These are phyloP conservation scores for Allium sativum DNA, from an alignment of 106 monocot genomes.

Conservation along the genomic window DNA sequence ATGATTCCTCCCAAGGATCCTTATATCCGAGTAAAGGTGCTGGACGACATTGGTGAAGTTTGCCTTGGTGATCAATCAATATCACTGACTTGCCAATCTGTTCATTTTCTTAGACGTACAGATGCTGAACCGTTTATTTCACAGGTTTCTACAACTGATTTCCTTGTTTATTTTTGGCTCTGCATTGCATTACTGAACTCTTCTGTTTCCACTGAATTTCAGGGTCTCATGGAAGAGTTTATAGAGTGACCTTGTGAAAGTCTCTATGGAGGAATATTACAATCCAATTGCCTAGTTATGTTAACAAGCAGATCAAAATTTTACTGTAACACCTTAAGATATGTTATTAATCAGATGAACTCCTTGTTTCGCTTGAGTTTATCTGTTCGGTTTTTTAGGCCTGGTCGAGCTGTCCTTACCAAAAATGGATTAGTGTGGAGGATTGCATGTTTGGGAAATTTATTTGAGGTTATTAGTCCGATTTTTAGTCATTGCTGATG, in stretches of 20 bases:
- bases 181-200: background rate
- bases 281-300: too few relatives aligned
- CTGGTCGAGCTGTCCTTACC: too few relatives aligned
- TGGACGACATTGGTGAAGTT: conserved; percentile 78
- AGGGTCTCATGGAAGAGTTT: conserved; percentile 80
- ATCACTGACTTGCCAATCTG: conserved; percentile 57
- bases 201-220: background rate
- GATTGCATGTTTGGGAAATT: too few relatives aligned
- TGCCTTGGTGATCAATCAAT: conserved; percentile 59
- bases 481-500: too few relatives aligned
- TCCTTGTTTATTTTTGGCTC: background rate
- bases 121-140: conserved; percentile 85
- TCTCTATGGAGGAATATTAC: too few relatives aligned
- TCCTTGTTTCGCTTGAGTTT: too few relatives aligned
- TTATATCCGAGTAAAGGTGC: conserved; percentile 77
- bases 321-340: too few relatives aligned
- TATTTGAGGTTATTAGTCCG: too few relatives aligned
- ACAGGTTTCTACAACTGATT: conserved; percentile 38
- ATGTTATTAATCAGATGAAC: too few relatives aligned
- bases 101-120: conserved; percentile 77
- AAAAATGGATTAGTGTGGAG: too few relatives aligned
- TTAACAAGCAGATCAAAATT: too few relatives aligned
- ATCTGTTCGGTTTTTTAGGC: too few relatives aligned
- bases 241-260: conserved; percentile 17
- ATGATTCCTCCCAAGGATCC: conserved; percentile 99